These are phyloP conservation scores for Dactylonectria macrodidyma DNA, from an alignment of 2,329 filamentous ascomycete species.

Conservation along the genomic window DNA sequence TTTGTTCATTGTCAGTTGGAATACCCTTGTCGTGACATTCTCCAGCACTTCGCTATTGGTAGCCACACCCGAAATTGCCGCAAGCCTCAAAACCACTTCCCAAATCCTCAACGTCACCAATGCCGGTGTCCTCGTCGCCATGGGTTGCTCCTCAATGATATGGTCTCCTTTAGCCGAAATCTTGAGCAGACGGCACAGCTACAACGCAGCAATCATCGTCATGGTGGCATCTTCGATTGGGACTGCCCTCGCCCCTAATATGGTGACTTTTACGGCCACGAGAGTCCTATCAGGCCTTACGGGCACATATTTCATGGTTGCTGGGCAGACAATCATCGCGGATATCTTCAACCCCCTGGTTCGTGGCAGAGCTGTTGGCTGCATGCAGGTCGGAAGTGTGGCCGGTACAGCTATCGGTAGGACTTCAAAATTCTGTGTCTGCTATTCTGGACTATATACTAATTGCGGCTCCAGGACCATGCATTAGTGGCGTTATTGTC, in stretches of 20 bases:
- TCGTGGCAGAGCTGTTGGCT: constrained; percentile 33
- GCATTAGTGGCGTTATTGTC: constrained; percentile 31
- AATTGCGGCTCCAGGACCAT: constrained; percentile 19
- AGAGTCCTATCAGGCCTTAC: constrained; percentile 28
- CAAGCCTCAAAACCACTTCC: constrained; percentile 16
- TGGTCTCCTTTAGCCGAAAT: constrained; percentile 34
- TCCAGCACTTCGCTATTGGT: constrained; percentile 33
- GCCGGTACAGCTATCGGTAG: constrained; percentile 33
- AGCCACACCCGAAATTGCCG: constrained; percentile 35
- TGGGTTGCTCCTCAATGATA: constrained; percentile 32
- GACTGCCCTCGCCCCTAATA: constrained; percentile 21
- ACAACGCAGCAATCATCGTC: constrained; percentile 30
- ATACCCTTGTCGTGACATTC: constrained; percentile 31
- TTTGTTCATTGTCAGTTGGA: constrained; percentile 40
- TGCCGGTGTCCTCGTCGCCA: constrained; percentile 31
- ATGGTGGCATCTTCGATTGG: constrained; percentile 27
- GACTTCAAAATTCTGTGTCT: background rate
- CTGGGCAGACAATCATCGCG: constrained; percentile 37
- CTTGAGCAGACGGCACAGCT: constrained; percentile 27
- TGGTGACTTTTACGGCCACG: constrained; percentile 30
- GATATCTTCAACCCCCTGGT: constrained; percentile 34
- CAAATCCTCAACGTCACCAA: constrained; percentile 35
- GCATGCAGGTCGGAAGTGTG: constrained; percentile 30
- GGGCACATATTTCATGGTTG: constrained; percentile 35
- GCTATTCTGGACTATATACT: background rate